Base-by-base conservation (phyloP, 1,139 yeast genomes). In the Nakaseomyces delphensis region DNA sequence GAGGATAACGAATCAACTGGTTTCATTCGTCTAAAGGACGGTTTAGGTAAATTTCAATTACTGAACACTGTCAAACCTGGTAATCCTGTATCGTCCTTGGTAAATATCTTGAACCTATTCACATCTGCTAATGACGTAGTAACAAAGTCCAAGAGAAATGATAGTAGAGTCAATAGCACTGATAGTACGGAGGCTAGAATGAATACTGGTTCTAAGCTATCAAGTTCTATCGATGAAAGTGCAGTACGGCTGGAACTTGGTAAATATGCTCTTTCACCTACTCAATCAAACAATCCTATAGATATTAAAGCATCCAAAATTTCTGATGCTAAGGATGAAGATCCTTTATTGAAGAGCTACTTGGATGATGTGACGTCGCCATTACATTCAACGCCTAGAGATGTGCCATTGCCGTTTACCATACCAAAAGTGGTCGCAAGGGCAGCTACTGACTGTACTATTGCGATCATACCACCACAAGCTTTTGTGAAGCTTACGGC, bases 21-120 rank as follows among this genome's bases (percentile, higher is more conserved):
- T 69, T 44, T 60, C 58, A 30, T 65, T 73, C 43, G 76, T 74
- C 14, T 73, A 68, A 40, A 77, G 76, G 49, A 55, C 36, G 57
- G 57, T 3, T 32, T 53, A 8, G 60, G 60, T 35, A 70, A 71
- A 39, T 87, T 83, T 56, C 94, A 84, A 54, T 63, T 89, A 19
- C 65, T 91, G 37, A 91, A 87, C 51, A 94, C 83, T 47, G 86
- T 89, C 35, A 83, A 83, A 54, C 76, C 85, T 36, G 96, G 97
- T 0, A 71, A 81, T 11, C 95, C 97, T 0, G 67, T 91, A 24
- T 82, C 95, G 0, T 85, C 96, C 0, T 66, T 91, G 45, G 77
- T 86, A 38, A 78, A 86, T 38, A 84, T 93, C 1, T 66, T 91
- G 44, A 83, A 87, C 25, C 68, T 91, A 27, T 73, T 82, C 52